Evolutionary conservation across 495 filamentous ascomycete species (phyloP).

Genomic region (Aspergillus egyptiacus): DNA sequence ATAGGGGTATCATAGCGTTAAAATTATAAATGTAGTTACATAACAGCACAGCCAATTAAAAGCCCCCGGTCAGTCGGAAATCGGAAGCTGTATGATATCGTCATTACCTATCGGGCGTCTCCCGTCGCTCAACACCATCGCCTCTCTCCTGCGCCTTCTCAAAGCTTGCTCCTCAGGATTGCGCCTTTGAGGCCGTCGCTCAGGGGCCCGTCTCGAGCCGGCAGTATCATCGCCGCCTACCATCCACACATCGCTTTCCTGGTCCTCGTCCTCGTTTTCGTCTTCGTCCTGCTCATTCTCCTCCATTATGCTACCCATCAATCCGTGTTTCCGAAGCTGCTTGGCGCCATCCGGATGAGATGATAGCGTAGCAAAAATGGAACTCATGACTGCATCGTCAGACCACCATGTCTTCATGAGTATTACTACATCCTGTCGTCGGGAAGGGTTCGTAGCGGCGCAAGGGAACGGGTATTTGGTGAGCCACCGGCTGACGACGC

Average conservation of each 20-base stretch:
- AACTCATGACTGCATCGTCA: constrained; percentile 42
- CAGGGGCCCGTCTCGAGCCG: constrained; percentile 24
- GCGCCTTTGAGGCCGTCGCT: constrained; percentile 38
- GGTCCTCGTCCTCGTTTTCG: constrained; percentile 40
- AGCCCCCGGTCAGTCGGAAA: constrained; percentile 16
- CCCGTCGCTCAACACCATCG: constrained; percentile 49
- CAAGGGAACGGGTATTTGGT: constrained; percentile 47
- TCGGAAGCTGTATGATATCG: constrained; percentile 46
- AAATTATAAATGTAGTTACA: constrained; percentile 1
- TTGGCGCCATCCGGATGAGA: constrained; percentile 30
- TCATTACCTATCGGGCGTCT: constrained; percentile 42
- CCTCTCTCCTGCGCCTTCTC: constrained; percentile 46
- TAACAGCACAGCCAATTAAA: not conserved
- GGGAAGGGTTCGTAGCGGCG: constrained; percentile 28
- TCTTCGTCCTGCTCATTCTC: constrained; percentile 44
- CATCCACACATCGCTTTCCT: constrained; percentile 48
- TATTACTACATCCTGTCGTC: constrained; percentile 36
- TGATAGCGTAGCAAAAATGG: constrained; percentile 34
- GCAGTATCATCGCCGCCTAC: constrained; percentile 44
- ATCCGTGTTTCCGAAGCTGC: constrained; percentile 40
- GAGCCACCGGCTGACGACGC: constrained; percentile 45
- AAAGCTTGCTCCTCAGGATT: constrained; percentile 46
- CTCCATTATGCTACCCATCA: constrained; percentile 41
- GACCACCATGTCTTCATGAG: constrained; percentile 45
- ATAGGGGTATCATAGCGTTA: constrained; percentile 16